Percentiles rank a stretch among this genome's conserved stretches.
Evolutionary conservation across 2,329 filamentous ascomycete genomes (phyloP).

Genomic region (Trichoderma koningii): DNA sequence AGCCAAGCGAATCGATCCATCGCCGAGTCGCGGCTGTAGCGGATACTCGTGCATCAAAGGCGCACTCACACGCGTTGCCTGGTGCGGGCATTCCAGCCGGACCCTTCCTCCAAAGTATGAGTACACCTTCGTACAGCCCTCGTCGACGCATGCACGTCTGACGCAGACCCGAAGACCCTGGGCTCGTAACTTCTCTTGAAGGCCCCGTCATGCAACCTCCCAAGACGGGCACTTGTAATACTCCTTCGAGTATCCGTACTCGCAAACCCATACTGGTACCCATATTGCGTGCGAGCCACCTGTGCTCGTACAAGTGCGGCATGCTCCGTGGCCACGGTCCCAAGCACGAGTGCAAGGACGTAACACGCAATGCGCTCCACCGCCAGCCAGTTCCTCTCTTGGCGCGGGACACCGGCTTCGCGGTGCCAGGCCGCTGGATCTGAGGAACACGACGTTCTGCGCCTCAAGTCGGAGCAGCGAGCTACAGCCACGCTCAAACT

Average conservation of each 20-base stretch:
- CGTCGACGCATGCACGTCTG: slow-evolving; percentile 24
- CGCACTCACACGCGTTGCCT: background rate
- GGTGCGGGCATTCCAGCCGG: slow-evolving; percentile 8
- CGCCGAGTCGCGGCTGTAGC: slow-evolving; percentile 13
- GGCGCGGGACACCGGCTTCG: background rate
- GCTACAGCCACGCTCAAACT: background rate
- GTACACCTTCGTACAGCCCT: slow-evolving; percentile 5
- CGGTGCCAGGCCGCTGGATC: slow-evolving; percentile 16
- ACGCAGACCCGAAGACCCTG: slow-evolving; percentile 11
- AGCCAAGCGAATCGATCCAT: background rate
- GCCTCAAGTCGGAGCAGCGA: background rate
- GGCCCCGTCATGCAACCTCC: slow-evolving; percentile 21
- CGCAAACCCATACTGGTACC: background rate
- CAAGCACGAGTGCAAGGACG: background rate
- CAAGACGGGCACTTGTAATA: slow-evolving; percentile 1
- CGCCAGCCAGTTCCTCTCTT: slow-evolving; percentile 3
- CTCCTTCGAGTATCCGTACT: background rate
- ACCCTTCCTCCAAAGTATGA: background rate
- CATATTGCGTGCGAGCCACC: background rate
- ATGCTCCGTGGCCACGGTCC: background rate
- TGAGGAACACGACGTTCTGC: slow-evolving; percentile 9
- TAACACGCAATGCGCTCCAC: slow-evolving; percentile 3
- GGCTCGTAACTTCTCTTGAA: slow-evolving; percentile 21
- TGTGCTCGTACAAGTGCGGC: background rate
- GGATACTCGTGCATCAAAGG: slow-evolving; percentile 3